Evolutionary conservation across 768 basidiomycete genomes (phyloP), one percentile per base, ranked within the genome.

Genomic region (Lentinula sp.): DNA sequence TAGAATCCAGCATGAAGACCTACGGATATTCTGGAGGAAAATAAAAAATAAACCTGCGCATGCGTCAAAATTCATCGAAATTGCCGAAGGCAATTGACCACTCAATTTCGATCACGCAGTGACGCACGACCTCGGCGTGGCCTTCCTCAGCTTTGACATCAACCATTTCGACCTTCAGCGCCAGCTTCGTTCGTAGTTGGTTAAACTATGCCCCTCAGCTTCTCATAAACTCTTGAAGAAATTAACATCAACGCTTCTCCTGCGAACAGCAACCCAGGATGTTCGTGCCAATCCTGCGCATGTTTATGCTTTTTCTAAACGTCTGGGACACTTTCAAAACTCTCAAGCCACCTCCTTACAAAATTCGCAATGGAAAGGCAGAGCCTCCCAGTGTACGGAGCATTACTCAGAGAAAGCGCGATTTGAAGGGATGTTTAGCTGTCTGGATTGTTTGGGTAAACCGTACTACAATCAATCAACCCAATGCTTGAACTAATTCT

Each of bases 391-490:
- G 86, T 65, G 71, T 80, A 18, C 82, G 87, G 39, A 89, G 89
- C 10, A 69, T 87, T 64, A 80, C 86, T 28, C 87, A 88, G 70
- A 79, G 92, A 67, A 94, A 94, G 71, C 82, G 92, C 62, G 84
- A 87, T 68, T 88, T 94, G 81, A 94, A 94, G 71, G 91, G 91
- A 18, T 86, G 85, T 69, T 75, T 94, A 52, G 84, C 89, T 40
- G 83, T 93, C 13, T 94, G 93, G 93, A 78, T 91, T 46, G 85
- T 94, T 64, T 94, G 90, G 89, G 92, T 91, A 74, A 74, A 77
- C 72, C 28, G 18, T 39, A 8, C 37, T 39, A 39, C 39, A 28
- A 23, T 31, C 2, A 28, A 23, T 28, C 9, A 57, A 46, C 34
- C 50, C 45, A 39, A 18, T 9, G 10, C 23, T 42, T 53, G 57